Evolutionary conservation across 75 land plant genomes (phyloP).

Genomic region (Cryptomeria japonica): DNA sequence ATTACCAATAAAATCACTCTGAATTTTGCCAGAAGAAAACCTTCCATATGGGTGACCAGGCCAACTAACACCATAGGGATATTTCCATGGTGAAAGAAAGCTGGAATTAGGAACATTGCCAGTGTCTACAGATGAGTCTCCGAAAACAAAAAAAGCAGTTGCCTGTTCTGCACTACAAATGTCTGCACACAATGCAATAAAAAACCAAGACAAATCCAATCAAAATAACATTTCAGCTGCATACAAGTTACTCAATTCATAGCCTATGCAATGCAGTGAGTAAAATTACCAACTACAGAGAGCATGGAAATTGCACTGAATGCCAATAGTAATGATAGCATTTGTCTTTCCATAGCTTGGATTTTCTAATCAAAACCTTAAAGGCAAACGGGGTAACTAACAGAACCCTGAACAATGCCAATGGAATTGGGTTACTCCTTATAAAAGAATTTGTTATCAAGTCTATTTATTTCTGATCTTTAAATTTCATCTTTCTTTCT

Average conservation of each 20-base stretch:
- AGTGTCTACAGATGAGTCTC: slow-evolving; percentile 40
- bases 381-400: background rate
- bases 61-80: slow-evolving; percentile 39
- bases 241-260: background rate
- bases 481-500: no score
- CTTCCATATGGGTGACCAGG: slow-evolving; percentile 30
- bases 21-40: slow-evolving; percentile 22
- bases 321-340: background rate
- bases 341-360: background rate
- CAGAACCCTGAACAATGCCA: background rate
- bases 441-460: background rate
- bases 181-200: background rate
- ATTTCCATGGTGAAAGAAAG: slow-evolving; percentile 11
- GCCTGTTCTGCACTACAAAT: background rate
- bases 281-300: background rate
- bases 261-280: background rate
- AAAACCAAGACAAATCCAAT: background rate
- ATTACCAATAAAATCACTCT: slow-evolving; percentile 29
- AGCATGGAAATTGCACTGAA: background rate
- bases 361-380: background rate
- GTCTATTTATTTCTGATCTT: background rate
- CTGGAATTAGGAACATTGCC: slow-evolving; percentile 15
- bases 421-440: background rate
- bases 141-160: slow-evolving; percentile 28
- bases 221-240: background rate